These are phyloP conservation scores for Phialophora tarda DNA, from an alignment of 2,329 filamentous ascomycete species.

Conservation along the genomic window DNA sequence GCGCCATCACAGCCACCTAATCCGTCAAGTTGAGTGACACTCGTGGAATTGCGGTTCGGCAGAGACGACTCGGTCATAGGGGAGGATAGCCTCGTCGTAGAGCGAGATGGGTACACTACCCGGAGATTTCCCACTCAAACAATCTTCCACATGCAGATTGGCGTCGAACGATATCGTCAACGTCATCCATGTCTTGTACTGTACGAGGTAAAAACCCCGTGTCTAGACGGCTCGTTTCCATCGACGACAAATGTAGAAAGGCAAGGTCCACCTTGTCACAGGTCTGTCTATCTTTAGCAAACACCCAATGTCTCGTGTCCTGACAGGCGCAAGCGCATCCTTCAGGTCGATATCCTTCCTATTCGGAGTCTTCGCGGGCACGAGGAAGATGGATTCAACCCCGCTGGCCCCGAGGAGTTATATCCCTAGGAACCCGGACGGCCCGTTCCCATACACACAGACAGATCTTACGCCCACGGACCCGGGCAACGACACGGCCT, in stretches of 20 bases:
- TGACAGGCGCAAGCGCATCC: slow-evolving; percentile 13
- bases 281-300: not conserved
- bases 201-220: not conserved
- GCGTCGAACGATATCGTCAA: slow-evolving; percentile 1
- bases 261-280: not conserved
- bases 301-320: slow-evolving; percentile 31
- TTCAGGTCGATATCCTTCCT: slow-evolving; percentile 33
- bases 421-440: slow-evolving; percentile 29
- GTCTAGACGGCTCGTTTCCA: not conserved
- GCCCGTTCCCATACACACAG: slow-evolving; percentile 39
- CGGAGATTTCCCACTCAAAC: not conserved
- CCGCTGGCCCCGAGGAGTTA: slow-evolving; percentile 24
- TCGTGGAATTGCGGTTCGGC: too few species aligned
- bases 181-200: slow-evolving; percentile 11
- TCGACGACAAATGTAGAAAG: not conserved
- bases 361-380: slow-evolving; percentile 27
- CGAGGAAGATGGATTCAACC: slow-evolving; percentile 23
- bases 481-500: slow-evolving; percentile 36
- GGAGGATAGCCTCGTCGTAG: not conserved
- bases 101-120: not conserved
- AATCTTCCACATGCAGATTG: slow-evolving; percentile 7
- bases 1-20: too few species aligned
- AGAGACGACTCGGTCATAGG: not conserved
- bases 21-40: too few species aligned
- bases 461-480: slow-evolving; percentile 40